A percentile compares a stretch with the other conserved stretches of the same genome.
Conservation (phyloP, 108 stramenopile species). For the Cylindrotheca closterium region DNA sequence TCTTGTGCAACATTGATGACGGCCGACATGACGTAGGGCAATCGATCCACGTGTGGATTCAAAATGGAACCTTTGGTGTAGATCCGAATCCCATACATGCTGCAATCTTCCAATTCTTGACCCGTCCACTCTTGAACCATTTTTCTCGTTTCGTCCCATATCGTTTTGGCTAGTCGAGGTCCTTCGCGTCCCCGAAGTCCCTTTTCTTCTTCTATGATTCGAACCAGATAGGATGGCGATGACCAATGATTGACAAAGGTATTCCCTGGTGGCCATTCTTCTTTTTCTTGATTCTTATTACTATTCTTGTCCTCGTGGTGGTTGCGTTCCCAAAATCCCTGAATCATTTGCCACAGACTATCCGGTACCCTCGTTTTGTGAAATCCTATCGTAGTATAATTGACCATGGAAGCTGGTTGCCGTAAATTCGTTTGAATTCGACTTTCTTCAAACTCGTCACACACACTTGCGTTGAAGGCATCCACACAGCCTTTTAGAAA, state of each 20-base stretch:
- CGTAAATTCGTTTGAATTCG: conserved; percentile 63
- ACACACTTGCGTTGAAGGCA: conserved; percentile 22
- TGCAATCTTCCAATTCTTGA: conserved; percentile 66
- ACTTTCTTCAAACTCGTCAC: conserved; percentile 58
- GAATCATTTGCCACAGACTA: conserved; percentile 51
- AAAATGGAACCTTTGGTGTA: conserved; percentile 83
- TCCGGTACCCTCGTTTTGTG: conserved; percentile 60
- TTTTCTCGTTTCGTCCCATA: conserved; percentile 78
- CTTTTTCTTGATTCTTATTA: conserved; percentile 9
- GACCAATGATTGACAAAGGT: conserved; percentile 79
- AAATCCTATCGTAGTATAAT: conserved; percentile 42
- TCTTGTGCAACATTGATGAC: conserved; percentile 93
- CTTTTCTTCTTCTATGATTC: conserved; percentile 57
- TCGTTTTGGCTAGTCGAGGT: conserved; percentile 47
- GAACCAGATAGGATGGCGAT: conserved; percentile 66
- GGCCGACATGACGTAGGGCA: conserved; percentile 83
- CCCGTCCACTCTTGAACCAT: conserved; percentile 90
- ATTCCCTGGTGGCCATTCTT: conserved; percentile 48
- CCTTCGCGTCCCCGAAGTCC: conserved; percentile 78
- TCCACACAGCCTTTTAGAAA: conserved; percentile 74
- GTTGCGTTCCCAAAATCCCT: conserved; percentile 62
- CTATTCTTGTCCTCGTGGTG: too few species aligned
- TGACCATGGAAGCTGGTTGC: conserved; percentile 80
- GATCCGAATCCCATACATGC: conserved; percentile 87
- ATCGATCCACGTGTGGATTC: conserved; percentile 87